Base-by-base conservation (phyloP, 2,329 filamentous ascomycete genomes). In the Tolypocladium nubicola region DNA sequence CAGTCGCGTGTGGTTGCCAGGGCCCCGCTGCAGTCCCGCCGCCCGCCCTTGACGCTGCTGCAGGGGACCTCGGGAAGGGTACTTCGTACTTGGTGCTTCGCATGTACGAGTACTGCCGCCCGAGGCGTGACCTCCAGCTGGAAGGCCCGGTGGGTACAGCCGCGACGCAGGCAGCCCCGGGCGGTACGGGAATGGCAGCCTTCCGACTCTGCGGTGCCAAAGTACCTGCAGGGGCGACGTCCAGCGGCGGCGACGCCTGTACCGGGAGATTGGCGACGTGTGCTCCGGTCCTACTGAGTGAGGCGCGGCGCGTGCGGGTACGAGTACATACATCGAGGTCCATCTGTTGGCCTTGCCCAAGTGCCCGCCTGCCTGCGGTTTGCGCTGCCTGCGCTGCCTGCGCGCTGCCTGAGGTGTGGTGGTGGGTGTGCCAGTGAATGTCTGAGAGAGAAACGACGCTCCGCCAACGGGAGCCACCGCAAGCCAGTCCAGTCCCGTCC, bases 381-480 rank as follows among this genome's bases (percentile, higher is more conserved):
- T n/a, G 26, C 35, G 26, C 47, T 35, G 47, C 47, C 30, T 21
- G 33, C 49, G 14, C 41, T 21, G 23, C 23, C 23, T 26, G 23
- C 23, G 23, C 23, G 23, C 23, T 26, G 49, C 49, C 50, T n/a
- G 35, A 23, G 50, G 52, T 11, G 35, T 39, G 40, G 54, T 39
- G 54, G 50, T 43, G 37, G 52, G 52, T 53, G 54, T 45, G 39
- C 53, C 43, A 56, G 47, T 47, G 53, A 59, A 61, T 63, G 62
- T 61, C 62, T 62, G 60, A 63, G 60, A 64, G 59, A 60, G 60
- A 65, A 65, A 59, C 62, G 62, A 61, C 61, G 58, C 61, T 63
- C 61, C 62, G 62, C 64, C 65, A 67, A 66, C 64, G 60, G 64
- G 63, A 65, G 52, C 43, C 56, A 47, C 40, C 53, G 5, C 47